These are phyloP conservation scores for Globisporangium camurandrum DNA, from an alignment of 352 stramenopile species.

Conservation along the genomic window DNA sequence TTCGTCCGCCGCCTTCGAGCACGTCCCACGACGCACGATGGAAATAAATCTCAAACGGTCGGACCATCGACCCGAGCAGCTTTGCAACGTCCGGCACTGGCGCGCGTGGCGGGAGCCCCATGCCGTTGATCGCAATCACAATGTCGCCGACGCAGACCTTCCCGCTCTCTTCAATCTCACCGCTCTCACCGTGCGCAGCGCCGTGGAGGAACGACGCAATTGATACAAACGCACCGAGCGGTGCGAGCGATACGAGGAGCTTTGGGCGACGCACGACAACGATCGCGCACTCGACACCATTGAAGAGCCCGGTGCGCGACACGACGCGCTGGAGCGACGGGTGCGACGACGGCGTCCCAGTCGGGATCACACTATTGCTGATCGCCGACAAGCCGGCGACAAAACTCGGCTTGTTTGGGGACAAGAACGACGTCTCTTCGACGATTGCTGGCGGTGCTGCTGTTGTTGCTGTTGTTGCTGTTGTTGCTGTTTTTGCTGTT, in stretches of 20 bases:
- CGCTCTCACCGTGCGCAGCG: slow-evolving; percentile 28
- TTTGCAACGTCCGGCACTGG: slow-evolving; percentile 35
- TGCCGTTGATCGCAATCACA: slow-evolving; percentile 46
- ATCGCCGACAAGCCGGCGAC: slow-evolving; percentile 15
- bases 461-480: background rate
- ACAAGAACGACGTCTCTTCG: slow-evolving; percentile 39
- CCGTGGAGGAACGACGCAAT: slow-evolving; percentile 56
- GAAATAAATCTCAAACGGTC: slow-evolving; percentile 52
- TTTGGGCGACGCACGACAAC: slow-evolving; percentile 30
- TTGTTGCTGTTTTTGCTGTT: background rate
- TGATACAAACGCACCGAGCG: slow-evolving; percentile 37
- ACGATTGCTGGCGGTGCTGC: background rate
- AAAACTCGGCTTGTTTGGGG: slow-evolving; percentile 27
- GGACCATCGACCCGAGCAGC: slow-evolving; percentile 26
- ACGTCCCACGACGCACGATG: slow-evolving; percentile 63
- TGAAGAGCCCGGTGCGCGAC: background rate
- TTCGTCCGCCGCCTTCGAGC: slow-evolving; percentile 16
- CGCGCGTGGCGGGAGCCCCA: slow-evolving; percentile 17
- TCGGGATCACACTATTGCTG: background rate
- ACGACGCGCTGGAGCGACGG: background rate
- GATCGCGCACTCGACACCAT: slow-evolving; percentile 16
- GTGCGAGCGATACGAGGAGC: slow-evolving; percentile 50
- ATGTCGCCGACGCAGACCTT: slow-evolving; percentile 59
- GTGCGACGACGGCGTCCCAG: background rate
- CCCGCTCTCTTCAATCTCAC: slow-evolving; percentile 66